A percentile compares a stretch with the other conserved stretches of the same genome.
phyloP scores from a whole-genome alignment of 805 yeast genomes.

The Yamadazyma paraphyllophila region DNA sequence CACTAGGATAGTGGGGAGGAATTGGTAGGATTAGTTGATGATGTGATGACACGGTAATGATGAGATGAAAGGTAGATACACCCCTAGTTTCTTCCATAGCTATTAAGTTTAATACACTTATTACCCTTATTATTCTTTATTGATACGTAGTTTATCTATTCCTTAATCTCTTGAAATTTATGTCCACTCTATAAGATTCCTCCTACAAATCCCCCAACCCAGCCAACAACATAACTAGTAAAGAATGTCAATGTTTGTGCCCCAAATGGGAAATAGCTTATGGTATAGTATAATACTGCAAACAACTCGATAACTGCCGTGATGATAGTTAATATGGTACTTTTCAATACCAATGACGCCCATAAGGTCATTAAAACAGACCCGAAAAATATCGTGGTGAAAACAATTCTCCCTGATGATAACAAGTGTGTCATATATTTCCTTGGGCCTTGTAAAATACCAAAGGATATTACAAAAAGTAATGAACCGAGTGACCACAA shows the following conservation, averaged over 20 bases:
- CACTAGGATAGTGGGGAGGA: not conserved
- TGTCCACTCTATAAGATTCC: constrained; percentile 22
- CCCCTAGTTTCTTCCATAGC: not conserved
- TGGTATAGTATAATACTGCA: constrained; percentile 85
- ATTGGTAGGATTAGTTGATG: not conserved
- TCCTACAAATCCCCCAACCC: constrained; percentile 48
- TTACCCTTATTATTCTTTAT: not conserved
- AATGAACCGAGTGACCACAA: constrained; percentile 91
- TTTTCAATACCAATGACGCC: constrained; percentile 64
- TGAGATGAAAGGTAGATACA: not conserved
- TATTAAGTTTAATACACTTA: not conserved
- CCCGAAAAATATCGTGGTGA: constrained; percentile 77
- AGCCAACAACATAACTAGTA: constrained; percentile 43
- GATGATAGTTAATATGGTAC: constrained; percentile 72
- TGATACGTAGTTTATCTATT: not conserved
- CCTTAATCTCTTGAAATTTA: not conserved
- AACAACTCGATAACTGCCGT: constrained; percentile 75
- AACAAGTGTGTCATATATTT: constrained; percentile 71
- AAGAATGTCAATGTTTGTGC: constrained; percentile 65
- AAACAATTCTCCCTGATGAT: constrained; percentile 73
- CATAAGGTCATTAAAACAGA: constrained; percentile 76
- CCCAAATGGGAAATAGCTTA: constrained; percentile 96
- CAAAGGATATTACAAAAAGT: constrained; percentile 84
- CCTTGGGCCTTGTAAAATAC: constrained; percentile 89
- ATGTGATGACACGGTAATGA: not conserved